Evolutionary conservation across 345 rosid species (phyloP).

Genomic region (Rhodamnia rubescens): DNA sequence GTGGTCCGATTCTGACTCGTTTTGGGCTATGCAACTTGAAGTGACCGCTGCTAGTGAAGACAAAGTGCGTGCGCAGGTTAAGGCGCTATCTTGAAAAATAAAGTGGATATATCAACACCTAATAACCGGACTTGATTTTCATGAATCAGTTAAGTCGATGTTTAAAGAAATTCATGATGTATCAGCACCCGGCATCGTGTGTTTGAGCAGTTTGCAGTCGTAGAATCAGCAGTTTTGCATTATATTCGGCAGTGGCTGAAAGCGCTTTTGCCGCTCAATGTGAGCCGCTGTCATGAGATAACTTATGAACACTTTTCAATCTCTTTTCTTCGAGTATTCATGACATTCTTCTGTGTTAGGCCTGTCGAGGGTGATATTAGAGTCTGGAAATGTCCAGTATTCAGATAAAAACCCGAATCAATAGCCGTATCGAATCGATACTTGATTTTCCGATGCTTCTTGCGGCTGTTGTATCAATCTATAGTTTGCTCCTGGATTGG

Average conservation of each 20-base stretch:
- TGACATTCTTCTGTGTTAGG: too few species aligned
- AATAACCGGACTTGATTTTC: background rate
- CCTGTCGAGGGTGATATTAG: too few species aligned
- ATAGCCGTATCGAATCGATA: background rate
- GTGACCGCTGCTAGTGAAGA: background rate
- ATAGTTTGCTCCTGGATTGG: background rate
- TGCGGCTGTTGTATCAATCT: background rate
- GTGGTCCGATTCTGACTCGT: background rate
- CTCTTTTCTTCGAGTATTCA: too few species aligned
- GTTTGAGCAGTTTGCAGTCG: background rate
- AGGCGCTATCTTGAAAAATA: background rate
- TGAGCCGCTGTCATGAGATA: too few species aligned
- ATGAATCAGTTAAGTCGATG: background rate
- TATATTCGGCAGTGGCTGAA: background rate
- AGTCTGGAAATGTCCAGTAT: background rate
- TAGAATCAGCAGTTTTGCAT: background rate
- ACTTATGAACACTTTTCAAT: too few species aligned
- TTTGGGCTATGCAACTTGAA: background rate
- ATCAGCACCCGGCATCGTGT: background rate
- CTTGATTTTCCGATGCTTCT: background rate
- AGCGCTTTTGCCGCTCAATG: too few species aligned
- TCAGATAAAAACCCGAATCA: background rate
- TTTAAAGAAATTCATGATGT: background rate
- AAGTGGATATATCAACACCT: background rate
- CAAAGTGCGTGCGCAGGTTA: background rate